Evolutionary conservation across 2,329 filamentous ascomycete species (phyloP).

Genomic region (Zopfia rhizophila): DNA sequence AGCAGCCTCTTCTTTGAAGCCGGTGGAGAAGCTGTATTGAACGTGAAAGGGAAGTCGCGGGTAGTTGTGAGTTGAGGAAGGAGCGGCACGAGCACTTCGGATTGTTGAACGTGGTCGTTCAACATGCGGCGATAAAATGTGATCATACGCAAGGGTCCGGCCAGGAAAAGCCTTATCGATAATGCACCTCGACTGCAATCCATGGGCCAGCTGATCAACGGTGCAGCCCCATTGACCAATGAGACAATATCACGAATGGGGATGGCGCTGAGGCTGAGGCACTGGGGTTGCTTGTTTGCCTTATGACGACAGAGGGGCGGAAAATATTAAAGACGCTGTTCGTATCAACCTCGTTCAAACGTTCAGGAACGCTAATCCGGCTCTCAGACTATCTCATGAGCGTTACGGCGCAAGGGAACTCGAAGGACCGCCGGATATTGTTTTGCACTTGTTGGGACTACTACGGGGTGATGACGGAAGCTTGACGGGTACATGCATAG

Average conservation of each 20-base stretch:
- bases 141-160: conserved; percentile 33
- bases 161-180: conserved; percentile 34
- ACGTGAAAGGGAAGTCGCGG: conserved; percentile 3
- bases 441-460: too few relatives aligned
- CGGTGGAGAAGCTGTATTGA: conserved; percentile 4
- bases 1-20: conserved; percentile 9
- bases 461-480: too few relatives aligned
- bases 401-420: too few relatives aligned
- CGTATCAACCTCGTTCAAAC: too few relatives aligned
- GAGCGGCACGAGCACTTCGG: conserved; percentile 19
- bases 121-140: conserved; percentile 27
- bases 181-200: conserved; percentile 26
- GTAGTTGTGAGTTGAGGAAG: conserved; percentile 17
- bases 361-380: too few relatives aligned
- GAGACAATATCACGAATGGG: conserved; percentile 4
- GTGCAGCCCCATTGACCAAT: conserved; percentile 37
- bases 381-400: too few relatives aligned
- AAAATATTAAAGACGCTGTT: too few relatives aligned
- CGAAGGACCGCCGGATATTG: too few relatives aligned
- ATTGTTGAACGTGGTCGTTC: conserved; percentile 32
- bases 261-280: conserved; percentile 10
- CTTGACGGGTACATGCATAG: too few relatives aligned
- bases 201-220: conserved; percentile 37
- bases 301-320: too few relatives aligned
- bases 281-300: too few relatives aligned